phyloP scores from a whole-genome alignment of 208 protist genomes.

The Balamuthia mandrillaris region DNA sequence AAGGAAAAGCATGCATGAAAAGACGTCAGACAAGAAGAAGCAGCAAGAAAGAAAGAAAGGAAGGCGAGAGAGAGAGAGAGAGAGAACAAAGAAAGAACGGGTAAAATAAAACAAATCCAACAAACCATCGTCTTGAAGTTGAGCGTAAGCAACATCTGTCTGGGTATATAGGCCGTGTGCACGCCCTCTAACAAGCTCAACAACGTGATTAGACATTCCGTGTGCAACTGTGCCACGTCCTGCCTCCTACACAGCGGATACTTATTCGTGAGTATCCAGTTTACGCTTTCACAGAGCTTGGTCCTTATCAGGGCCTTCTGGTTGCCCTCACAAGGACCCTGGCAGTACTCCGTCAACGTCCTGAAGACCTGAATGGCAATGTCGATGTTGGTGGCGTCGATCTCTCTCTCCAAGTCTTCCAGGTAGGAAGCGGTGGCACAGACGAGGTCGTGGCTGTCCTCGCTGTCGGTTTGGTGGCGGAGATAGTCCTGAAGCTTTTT shows the following conservation, averaged over 20 bases:
- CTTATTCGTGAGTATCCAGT: conserved; percentile 9
- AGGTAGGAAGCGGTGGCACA: conserved; percentile 11
- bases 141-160: conserved; percentile 16
- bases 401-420: conserved; percentile 15
- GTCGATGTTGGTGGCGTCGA: conserved; percentile 25
- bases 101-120: too few relatives aligned
- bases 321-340: conserved; percentile 15
- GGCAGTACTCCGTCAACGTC: conserved; percentile 5
- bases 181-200: not conserved
- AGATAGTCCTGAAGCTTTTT: not conserved
- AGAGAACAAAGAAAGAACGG: too few relatives aligned
- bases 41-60: too few relatives aligned
- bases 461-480: not conserved
- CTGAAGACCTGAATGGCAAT: conserved; percentile 15
- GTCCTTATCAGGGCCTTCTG: conserved; percentile 25
- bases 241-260: not conserved
- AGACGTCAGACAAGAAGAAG: too few relatives aligned
- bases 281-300: conserved; percentile 9
- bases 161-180: not conserved
- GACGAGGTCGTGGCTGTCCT: not conserved
- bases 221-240: not conserved
- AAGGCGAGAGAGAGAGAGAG: too few relatives aligned
- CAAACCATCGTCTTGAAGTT: not conserved
- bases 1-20: too few relatives aligned
- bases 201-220: not conserved